A percentile compares a stretch with the other conserved stretches of the same genome.
phyloP scores from a whole-genome alignment of 2,329 filamentous ascomycete genomes.

The Sphaerulina musiva region DNA sequence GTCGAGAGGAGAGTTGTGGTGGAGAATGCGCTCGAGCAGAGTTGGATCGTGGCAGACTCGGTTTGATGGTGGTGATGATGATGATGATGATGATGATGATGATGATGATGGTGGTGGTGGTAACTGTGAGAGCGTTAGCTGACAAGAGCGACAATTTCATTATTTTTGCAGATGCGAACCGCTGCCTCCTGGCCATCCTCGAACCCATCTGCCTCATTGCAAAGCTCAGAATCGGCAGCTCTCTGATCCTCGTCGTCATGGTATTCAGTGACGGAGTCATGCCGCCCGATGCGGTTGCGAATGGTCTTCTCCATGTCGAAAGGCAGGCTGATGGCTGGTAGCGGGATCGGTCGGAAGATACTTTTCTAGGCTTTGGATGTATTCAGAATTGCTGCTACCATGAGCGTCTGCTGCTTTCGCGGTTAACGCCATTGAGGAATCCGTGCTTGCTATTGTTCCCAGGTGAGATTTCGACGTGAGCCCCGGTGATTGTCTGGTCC shows the following conservation, averaged over 20 bases:
- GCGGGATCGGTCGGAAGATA: not conserved
- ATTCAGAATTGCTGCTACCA: not conserved
- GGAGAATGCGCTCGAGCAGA: not conserved
- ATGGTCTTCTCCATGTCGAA: not conserved
- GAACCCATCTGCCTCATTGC: not conserved
- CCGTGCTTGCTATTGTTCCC: not conserved
- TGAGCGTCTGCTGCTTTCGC: not conserved
- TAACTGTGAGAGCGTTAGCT: not conserved
- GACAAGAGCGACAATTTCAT: not conserved
- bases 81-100: not conserved
- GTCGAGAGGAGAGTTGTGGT: not conserved
- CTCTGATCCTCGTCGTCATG: not conserved
- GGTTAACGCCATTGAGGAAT: not conserved
- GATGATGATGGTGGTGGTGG: not conserved
- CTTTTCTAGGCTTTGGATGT: not conserved
- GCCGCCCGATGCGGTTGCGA: not conserved
- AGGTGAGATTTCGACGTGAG: not conserved
- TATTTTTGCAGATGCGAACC: not conserved
- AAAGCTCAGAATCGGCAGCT: not conserved
- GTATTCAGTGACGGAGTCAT: conserved; percentile 1
- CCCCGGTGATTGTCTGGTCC: not conserved
- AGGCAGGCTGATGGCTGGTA: not conserved
- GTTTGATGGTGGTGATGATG: not conserved
- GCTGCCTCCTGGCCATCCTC: not conserved
- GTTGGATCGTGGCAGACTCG: not conserved